Evolutionary conservation across 805 yeast species (phyloP), one percentile per base, ranked within the genome.

Genomic region (Zygosaccharomyces bailii): DNA sequence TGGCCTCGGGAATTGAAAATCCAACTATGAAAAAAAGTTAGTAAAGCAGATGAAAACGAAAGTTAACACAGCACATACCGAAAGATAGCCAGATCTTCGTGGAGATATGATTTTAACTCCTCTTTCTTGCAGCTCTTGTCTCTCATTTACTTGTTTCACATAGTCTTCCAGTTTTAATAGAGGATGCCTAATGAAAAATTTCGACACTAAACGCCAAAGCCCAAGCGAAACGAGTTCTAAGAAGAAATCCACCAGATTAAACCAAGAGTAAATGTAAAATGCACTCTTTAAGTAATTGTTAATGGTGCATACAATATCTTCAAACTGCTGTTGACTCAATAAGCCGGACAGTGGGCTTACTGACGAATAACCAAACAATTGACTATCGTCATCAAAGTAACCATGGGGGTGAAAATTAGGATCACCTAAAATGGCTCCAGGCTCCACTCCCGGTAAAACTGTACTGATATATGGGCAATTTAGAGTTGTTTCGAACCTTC

Each of bases 381-480:
- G 72, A 2, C 66, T 73, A 18, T 70, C 66, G 13, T 35, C 40
- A 24, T 71, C 69, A 44, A 60, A 61, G 8, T 49, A 39, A 0
- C 80, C 81, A 6, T 50, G 55, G 0, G 74, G 68, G 0, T 50
- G 55, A 52, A 74, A 77, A 14, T 46, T 50, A 1, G 18, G 35
- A 8, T 46, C 52, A n/a, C 46, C 51, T 2, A 44, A 53, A n/a
- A 78, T 59, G 0, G 86, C 86, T 2, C 82, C 87, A 2, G 81
- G 78, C 53, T 84, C 89, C 2, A 36, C 49, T 0, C 90, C 90
- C 0, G 89, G 89, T 0, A 72, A 50, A 6, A 48, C 58, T 0
- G 60, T 59, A 6, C 84, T 79, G 57, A 83, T 84, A 50, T 71
- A 76, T 1, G 89, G 88, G 14, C 70, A 66, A 24, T 50, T 48